phyloP scores from a whole-genome alignment of 768 basidiomycete species.

The Pilatotrama ljubarskyi region DNA sequence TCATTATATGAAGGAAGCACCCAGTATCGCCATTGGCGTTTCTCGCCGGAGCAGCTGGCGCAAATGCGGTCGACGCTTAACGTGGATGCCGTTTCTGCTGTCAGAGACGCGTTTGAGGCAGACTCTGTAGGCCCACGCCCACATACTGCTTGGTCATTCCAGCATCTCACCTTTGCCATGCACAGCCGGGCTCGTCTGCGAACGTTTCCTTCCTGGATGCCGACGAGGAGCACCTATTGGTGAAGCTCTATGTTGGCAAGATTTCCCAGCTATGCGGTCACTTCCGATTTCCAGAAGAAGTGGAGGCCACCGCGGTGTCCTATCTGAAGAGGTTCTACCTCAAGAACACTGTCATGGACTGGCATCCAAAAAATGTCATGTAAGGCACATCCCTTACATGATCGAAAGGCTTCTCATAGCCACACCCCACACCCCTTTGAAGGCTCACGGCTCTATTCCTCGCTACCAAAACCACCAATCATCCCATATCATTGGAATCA shows the following conservation, averaged over 20 bases:
- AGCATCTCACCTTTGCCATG: not conserved
- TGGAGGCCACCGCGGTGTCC: slow-evolving; percentile 87
- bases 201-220: slow-evolving; percentile 74
- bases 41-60: slow-evolving; percentile 65
- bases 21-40: slow-evolving; percentile 88
- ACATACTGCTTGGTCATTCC: no score
- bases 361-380: slow-evolving; percentile 99
- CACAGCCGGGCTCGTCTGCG: slow-evolving; percentile 69
- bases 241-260: slow-evolving; percentile 86
- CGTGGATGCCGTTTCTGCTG: slow-evolving; percentile 69
- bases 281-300: slow-evolving; percentile 88
- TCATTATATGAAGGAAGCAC: slow-evolving; percentile 77
- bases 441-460: slow-evolving; percentile 96
- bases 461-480: slow-evolving; percentile 97
- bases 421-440: no score
- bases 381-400: slow-evolving; percentile 38
- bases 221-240: slow-evolving; percentile 83
- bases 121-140: slow-evolving; percentile 79
- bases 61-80: slow-evolving; percentile 69
- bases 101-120: slow-evolving; percentile 73
- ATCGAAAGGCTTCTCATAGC: slow-evolving; percentile 1
- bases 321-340: slow-evolving; percentile 98
- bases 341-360: slow-evolving; percentile 98
- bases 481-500: slow-evolving; percentile 82
- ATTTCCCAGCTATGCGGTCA: slow-evolving; percentile 81